phyloP scores from a whole-genome alignment of 768 basidiomycete species.

The Suillus clintonianus region DNA sequence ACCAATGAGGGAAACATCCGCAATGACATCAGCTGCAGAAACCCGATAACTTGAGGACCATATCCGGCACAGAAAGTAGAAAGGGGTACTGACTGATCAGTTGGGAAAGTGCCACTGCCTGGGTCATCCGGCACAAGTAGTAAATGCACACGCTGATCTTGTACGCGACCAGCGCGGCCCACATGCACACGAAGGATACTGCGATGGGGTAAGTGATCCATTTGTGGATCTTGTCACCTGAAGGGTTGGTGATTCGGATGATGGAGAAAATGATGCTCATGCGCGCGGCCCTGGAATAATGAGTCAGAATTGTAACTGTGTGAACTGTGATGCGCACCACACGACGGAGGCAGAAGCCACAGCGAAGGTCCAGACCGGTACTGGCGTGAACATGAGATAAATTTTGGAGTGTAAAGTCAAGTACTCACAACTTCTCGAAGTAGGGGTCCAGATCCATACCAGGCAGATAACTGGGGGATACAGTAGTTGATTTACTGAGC shows the following conservation, averaged over 20 bases:
- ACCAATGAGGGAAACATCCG: neutral
- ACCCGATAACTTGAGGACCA: neutral
- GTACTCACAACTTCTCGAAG: neutral
- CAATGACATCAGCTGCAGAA: neutral
- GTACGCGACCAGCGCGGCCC: neutral
- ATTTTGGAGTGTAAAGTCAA: neutral
- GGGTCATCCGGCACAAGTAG: neutral
- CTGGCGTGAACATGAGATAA: neutral
- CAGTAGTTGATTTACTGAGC: neutral
- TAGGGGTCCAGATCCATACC: neutral
- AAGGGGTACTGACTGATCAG: neutral
- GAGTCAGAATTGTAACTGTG: no score
- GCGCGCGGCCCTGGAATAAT: conserved; percentile 3
- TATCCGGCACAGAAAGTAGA: neutral
- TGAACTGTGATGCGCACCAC: neutral
- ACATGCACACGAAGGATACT: conserved; percentile 1
- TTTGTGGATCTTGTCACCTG: neutral
- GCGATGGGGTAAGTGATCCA: neutral
- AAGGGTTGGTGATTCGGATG: neutral
- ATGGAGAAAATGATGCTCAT: conserved; percentile 8
- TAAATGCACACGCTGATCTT: neutral
- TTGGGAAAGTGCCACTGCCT: neutral
- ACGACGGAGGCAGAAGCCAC: neutral
- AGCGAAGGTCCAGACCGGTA: neutral
- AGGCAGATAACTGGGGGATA: neutral